Evolutionary conservation across 2,329 filamentous ascomycete genomes (phyloP), one percentile per base, ranked within the genome.

Genomic region (Chaetoscypha palmicola): DNA sequence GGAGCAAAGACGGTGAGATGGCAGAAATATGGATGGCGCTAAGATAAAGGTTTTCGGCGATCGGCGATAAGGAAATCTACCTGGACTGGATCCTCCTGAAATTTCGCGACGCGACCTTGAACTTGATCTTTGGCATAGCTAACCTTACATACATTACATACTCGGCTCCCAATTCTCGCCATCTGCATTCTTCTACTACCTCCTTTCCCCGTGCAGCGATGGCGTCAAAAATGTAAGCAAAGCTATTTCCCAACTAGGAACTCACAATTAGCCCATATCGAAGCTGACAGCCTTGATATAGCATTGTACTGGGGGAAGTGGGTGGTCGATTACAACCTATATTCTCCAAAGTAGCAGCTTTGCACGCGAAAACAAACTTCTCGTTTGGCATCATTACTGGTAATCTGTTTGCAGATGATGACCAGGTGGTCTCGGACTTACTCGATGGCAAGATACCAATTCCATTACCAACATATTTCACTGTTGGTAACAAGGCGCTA

Each of bases 361-460:
- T 97, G 2, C 90, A 97, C 56, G 70, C 79, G 26, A 97, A 96
- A 67, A 92, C 96, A 61, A 76, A 74, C 58, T 97, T 98, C 63
- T 74, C 86, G 11, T 84, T 96, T 57, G 89, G 86, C 12, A 79
- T 98, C 43, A 69, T 95, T 23, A 78, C 80, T 8, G 92, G 92
- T 43, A 84, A 96, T 59, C 72, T 97, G 5, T 97, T 97, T 59
- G 69, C 74, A 14, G 72, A 80, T 35, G 74, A 84, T 41, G 71
- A 80, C 31, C 71, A 77, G 10, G 62, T 66, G 8, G 66, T 92
- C 4, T 67, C 71, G 9, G 73, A 76, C 8, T 73, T 98, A 3
- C 66, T 97, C 1, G 66, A 76, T 20, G 88, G 88, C n/a, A 71
- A 76, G 9, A 81, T 94, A 41, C 61, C 71, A 17, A 71, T 97